Evolutionary conservation across 129 eudicot species (phyloP).

Genomic region (Flaveria linearis): DNA sequence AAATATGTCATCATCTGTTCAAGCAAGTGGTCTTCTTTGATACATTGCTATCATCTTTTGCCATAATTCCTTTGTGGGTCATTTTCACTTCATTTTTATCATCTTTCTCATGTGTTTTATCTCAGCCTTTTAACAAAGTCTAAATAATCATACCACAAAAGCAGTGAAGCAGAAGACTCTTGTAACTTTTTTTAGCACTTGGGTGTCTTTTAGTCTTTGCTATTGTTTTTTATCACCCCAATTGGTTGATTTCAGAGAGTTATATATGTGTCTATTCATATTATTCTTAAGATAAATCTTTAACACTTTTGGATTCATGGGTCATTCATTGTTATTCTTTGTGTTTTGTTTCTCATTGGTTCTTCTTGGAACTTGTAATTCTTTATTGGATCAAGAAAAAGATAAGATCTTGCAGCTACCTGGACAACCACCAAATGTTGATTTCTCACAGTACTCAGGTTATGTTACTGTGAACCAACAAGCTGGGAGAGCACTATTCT

Average conservation of each 20-base stretch:
- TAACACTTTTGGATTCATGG: conserved; percentile 42
- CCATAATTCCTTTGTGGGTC: conserved; percentile 34
- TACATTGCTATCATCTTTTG: conserved; percentile 12
- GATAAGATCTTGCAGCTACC: conserved; percentile 75
- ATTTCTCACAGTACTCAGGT: conserved; percentile 82
- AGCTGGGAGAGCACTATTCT: conserved; percentile 89
- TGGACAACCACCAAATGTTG: conserved; percentile 84
- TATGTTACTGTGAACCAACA: conserved; percentile 75
- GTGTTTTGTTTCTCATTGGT: conserved; percentile 35
- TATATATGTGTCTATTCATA: no score
- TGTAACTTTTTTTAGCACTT: conserved; percentile 5
- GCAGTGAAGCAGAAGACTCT: conserved; percentile 17
- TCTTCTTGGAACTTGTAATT: conserved; percentile 46
- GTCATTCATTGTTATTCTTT: conserved; percentile 29
- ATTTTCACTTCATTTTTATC: conserved; percentile 23
- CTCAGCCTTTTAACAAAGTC: conserved; percentile 28
- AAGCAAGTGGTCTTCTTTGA: conserved; percentile 32
- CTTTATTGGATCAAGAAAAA: conserved; percentile 59
- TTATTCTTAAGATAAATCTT: no score
- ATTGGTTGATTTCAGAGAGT: not conserved
- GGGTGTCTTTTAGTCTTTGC: no score
- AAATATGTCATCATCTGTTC: conserved; percentile 13
- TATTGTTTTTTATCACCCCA: not conserved
- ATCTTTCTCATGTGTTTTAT: conserved; percentile 34
- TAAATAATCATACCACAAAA: conserved; percentile 23